These are phyloP conservation scores for Psilocybe subaeruginosa DNA, from an alignment of 768 basidiomycete genomes.

Conservation along the genomic window DNA sequence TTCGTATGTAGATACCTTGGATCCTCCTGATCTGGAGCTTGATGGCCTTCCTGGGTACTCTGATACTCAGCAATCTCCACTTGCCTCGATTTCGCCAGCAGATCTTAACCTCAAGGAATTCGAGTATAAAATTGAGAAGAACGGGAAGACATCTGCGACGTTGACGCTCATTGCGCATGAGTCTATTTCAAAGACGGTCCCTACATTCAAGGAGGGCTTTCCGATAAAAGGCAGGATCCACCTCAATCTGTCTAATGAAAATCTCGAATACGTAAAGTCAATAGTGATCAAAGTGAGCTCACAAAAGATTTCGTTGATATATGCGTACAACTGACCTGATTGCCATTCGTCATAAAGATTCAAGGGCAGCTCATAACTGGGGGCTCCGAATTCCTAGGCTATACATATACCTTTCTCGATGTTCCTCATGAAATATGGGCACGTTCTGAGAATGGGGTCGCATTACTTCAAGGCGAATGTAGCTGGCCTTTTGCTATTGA, in stretches of 20 bases:
- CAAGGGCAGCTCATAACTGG: background rate
- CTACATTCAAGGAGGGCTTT: conserved; percentile 1
- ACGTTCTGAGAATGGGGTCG: background rate
- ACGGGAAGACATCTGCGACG: background rate
- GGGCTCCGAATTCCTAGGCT: background rate
- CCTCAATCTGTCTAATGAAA: background rate
- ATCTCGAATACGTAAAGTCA: background rate
- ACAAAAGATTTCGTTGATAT: background rate
- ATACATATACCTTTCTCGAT: conserved; percentile 5
- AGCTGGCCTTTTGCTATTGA: conserved; percentile 37
- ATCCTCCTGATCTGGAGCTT: background rate
- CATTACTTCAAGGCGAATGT: conserved; percentile 26
- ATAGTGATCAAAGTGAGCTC: conserved; percentile 1
- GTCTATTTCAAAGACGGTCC: background rate
- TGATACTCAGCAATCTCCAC: background rate
- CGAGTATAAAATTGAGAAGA: background rate
- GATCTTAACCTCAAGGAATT: background rate
- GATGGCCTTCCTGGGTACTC: background rate
- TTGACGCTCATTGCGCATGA: conserved; percentile 4
- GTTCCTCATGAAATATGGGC: background rate
- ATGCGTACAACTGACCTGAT: background rate
- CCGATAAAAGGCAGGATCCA: conserved; percentile 4
- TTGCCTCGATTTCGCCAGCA: no score
- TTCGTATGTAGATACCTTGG: background rate
- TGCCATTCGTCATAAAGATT: background rate